These are phyloP conservation scores for Colletotrichum salicis DNA, from an alignment of 2,329 filamentous ascomycete genomes.

Conservation along the genomic window DNA sequence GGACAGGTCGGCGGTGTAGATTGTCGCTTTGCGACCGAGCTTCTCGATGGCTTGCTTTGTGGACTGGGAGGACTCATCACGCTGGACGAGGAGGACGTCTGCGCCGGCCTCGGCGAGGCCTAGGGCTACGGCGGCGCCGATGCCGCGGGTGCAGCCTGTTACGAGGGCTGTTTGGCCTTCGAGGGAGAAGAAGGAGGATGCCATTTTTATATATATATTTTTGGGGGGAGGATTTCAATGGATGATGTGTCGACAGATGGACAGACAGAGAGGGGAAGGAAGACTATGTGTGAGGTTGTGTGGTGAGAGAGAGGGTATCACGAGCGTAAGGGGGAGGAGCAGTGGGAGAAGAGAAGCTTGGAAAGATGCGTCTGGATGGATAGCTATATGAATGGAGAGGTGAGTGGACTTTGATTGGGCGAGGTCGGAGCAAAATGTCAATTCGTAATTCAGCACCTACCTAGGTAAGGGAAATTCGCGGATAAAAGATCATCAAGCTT, in stretches of 20 bases:
- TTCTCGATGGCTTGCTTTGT: conserved; percentile 72
- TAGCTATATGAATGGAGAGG: neutral
- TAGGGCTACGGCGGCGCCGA: conserved; percentile 66
- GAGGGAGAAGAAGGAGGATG: conserved; percentile 61
- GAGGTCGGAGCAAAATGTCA: neutral
- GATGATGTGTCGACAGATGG: neutral
- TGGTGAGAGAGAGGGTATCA: neutral
- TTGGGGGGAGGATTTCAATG: neutral
- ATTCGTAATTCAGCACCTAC: neutral
- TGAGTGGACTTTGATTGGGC: conserved; percentile 1
- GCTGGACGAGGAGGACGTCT: conserved; percentile 66
- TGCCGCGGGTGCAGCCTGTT: conserved; percentile 68
- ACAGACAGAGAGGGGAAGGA: neutral
- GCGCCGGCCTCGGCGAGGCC: conserved; percentile 69
- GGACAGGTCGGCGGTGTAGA: conserved; percentile 78
- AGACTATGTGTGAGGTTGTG: neutral
- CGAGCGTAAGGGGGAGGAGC: neutral
- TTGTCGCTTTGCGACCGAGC: conserved; percentile 72
- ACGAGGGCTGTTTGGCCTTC: conserved; percentile 66
- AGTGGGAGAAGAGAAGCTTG: neutral
- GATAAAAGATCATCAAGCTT: conserved; percentile 2
- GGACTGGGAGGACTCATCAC: conserved; percentile 52
- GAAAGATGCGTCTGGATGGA: neutral
- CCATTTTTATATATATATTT: too few relatives aligned
- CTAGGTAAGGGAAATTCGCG: neutral